Base-by-base conservation (phyloP, 1,284 basidiomycete species). In the Marasmius tenuissimus region DNA sequence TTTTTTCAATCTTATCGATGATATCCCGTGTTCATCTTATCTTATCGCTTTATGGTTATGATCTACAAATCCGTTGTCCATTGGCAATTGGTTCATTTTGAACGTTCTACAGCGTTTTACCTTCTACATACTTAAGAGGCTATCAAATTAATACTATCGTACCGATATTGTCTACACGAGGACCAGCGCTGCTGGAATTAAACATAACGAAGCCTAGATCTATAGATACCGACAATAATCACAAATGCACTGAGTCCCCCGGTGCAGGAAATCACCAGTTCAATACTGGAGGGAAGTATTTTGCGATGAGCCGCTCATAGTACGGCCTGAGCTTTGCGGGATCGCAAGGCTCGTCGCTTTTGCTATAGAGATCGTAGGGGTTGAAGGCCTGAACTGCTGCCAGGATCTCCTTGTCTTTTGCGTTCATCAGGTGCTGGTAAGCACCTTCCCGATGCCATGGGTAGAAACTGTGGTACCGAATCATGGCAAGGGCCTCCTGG, bases 381-480 rank as follows among this genome's bases (percentile, higher is more conserved):
- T 94, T 94, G 82, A 94, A 94, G 0, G 88, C 88, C 54, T 82
- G 82, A 33, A 91, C 91, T 34, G 89, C 91, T 42, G 80, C 83
- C 33, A 93, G 83, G 22, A 84, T 79, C 63, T 78, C 78, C 62
- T 75, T 66, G 72, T 93, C 91, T 58, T 85, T 85, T 27, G 86
- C 86, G 71, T 87, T 88, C 68, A 85, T 89, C 55, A 96, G 84
- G 72, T 95, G 88, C 35, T 75, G 72, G 77, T 96, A 96, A 0
- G 93, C 94, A 62, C 84, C 84, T 72, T 94, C 93, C 57, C 92
- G 85, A 74, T 94, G 93, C 93, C 93, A 96, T n/a, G 82, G 84
- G 68, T 96, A 96, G 82, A 96, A 96, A 68, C 90, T 93, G 78
- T 97, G 94, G 75, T 93, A 96, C 33, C 94, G 87, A 71, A 97